A percentile compares a stretch with the other conserved stretches of the same genome.
Conservation (phyloP, 352 stramenopile genomes). For the Globisporangium nagaii region DNA sequence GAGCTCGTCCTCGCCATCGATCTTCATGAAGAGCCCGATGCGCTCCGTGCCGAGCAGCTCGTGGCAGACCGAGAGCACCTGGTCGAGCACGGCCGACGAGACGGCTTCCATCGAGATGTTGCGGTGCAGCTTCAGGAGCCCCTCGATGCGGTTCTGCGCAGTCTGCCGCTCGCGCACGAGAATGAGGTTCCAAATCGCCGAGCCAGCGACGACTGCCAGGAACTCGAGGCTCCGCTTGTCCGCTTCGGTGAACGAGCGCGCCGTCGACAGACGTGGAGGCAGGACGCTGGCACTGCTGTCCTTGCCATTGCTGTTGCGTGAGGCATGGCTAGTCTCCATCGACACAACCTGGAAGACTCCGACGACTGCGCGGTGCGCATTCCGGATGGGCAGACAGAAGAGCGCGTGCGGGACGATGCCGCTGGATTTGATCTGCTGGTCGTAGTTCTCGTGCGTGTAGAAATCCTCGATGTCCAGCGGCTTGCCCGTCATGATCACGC, state of each 20-base stretch:
- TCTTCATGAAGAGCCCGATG: conserved; percentile 65
- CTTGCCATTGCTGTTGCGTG: neutral
- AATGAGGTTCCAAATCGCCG: conserved; percentile 66
- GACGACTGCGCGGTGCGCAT: conserved; percentile 54
- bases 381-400: conserved; percentile 61
- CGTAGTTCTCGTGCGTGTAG: conserved; percentile 54
- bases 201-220: conserved; percentile 45
- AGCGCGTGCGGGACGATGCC: conserved; percentile 36
- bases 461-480: conserved; percentile 48
- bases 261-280: neutral
- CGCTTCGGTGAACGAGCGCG: conserved; percentile 28
- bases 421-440: conserved; percentile 30
- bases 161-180: conserved; percentile 58
- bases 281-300: neutral
- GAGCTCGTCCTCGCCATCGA: conserved; percentile 62
- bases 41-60: conserved; percentile 62
- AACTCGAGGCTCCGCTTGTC: conserved; percentile 51
- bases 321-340: conserved; percentile 9
- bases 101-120: conserved; percentile 71
- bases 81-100: conserved; percentile 47
- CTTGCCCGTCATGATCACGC: conserved; percentile 61
- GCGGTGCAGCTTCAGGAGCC: conserved; percentile 57
- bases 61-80: conserved; percentile 66
- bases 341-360: conserved; percentile 46
- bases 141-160: conserved; percentile 63